Conservation (phyloP, 1,284 basidiomycete genomes). For the Ustilago tritici region DNA sequence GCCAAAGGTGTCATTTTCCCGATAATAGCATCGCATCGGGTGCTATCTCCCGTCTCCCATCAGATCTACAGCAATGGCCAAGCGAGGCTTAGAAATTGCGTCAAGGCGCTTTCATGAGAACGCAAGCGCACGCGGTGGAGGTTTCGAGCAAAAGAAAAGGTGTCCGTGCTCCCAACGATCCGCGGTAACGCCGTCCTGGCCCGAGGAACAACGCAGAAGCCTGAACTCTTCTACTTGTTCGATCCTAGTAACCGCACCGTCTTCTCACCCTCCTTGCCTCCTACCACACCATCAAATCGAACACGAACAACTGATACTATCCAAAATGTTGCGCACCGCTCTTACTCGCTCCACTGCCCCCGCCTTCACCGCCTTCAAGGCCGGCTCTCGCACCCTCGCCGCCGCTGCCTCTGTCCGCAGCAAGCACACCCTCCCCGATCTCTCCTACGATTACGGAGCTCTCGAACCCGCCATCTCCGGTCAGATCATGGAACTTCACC, state of each 20-base stretch:
- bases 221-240: not conserved
- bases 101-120: conserved; percentile 10
- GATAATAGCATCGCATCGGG: not conserved
- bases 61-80: not conserved
- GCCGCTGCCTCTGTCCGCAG: conserved; percentile 40
- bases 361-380: conserved; percentile 28
- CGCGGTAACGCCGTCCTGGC: conserved; percentile 7
- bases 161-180: conserved; percentile 16
- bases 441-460: conserved; percentile 67
- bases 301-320: not conserved
- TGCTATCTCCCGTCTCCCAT: not conserved
- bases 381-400: conserved; percentile 18
- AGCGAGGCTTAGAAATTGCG: conserved; percentile 21
- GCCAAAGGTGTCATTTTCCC: conserved; percentile 16
- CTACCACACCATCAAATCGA: not conserved
- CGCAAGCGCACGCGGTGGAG: conserved; percentile 7
- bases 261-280: not conserved
- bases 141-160: conserved; percentile 7
- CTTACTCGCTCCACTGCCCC: conserved; percentile 40
- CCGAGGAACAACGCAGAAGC: conserved; percentile 16
- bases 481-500: conserved; percentile 69
- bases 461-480: conserved; percentile 67
- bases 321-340: conserved; percentile 53
- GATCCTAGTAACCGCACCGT: not conserved
- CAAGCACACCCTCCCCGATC: conserved; percentile 69